Evolutionary conservation across 441 rosid genomes (phyloP).

Genomic region (Populus trichocarpa): DNA sequence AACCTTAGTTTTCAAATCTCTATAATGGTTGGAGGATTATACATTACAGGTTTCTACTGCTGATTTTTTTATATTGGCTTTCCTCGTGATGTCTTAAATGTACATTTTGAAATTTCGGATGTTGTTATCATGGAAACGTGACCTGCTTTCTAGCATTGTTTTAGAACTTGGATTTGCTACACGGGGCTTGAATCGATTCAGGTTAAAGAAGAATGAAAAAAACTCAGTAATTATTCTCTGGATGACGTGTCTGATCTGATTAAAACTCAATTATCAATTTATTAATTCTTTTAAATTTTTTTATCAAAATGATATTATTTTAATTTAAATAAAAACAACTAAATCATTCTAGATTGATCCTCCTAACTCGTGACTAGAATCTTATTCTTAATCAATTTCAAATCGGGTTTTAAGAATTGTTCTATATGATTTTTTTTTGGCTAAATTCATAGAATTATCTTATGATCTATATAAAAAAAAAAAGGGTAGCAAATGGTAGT

Average conservation of each 20-base stretch:
- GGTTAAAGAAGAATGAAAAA: too few relatives aligned
- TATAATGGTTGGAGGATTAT: neutral
- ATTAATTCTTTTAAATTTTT: accelerated
- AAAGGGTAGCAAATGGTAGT: too few relatives aligned
- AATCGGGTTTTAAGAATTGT: too few relatives aligned
- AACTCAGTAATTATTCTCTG: too few relatives aligned
- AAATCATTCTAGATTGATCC: too few relatives aligned
- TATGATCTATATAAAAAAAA: neutral
- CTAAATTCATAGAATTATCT: neutral
- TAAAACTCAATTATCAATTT: accelerated
- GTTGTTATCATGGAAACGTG: neutral
- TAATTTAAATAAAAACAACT: too few relatives aligned
- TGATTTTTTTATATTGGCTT: neutral
- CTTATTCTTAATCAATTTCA: accelerated
- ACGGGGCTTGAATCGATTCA: too few relatives aligned
- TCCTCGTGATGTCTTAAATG: neutral
- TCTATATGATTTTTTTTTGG: neutral
- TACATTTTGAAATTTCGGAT: neutral
- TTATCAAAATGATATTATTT: too few relatives aligned
- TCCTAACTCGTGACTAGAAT: accelerated
- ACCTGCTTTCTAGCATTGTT: neutral
- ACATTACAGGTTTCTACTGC: neutral
- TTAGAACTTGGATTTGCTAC: too few relatives aligned
- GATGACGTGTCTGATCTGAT: too few relatives aligned
- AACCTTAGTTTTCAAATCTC: neutral